Percentiles rank a stretch among this genome's conserved stretches.
Evolutionary conservation across 306 rosid species (phyloP).

Genomic region (Cicer chorassanicum): DNA sequence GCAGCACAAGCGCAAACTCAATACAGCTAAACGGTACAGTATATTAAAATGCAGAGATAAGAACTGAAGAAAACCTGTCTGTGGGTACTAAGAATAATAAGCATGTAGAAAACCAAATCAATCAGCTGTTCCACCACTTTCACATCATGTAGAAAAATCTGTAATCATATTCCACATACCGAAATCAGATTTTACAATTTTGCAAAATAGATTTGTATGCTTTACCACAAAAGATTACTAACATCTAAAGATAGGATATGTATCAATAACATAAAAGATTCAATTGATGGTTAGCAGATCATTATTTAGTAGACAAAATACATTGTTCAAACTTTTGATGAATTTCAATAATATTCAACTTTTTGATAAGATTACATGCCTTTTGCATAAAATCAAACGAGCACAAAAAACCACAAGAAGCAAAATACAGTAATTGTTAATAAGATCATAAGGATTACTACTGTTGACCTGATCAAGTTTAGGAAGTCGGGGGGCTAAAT

Average conservation of each 20-base stretch:
- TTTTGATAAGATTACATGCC: slow-evolving; percentile 28
- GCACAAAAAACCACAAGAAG: slow-evolving; percentile 31
- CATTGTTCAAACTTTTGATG: slow-evolving; percentile 5
- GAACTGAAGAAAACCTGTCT: slow-evolving; percentile 70
- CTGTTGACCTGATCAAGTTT: slow-evolving; percentile 82
- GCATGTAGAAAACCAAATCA: slow-evolving; percentile 84
- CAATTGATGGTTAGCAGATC: slow-evolving; percentile 12
- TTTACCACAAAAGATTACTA: slow-evolving; percentile 16
- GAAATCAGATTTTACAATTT: slow-evolving; percentile 46
- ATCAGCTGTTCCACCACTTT: slow-evolving; percentile 83
- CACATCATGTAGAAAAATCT: slow-evolving; percentile 86
- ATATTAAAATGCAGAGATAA: slow-evolving; percentile 40
- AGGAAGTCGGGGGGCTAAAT: slow-evolving; percentile 81
- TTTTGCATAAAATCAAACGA: slow-evolving; percentile 21
- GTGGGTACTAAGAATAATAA: slow-evolving; percentile 67
- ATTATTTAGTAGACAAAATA: slow-evolving; percentile 23
- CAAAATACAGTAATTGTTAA: slow-evolving; percentile 36
- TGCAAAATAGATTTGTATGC: slow-evolving; percentile 23
- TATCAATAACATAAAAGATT: slow-evolving; percentile 8
- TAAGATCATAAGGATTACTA: slow-evolving; percentile 2
- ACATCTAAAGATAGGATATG: slow-evolving; percentile 31
- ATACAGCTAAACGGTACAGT: slow-evolving; percentile 42
- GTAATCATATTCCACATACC: slow-evolving; percentile 50
- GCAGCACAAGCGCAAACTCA: slow-evolving; percentile 56
- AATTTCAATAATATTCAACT: slow-evolving; percentile 31